Percentiles rank a stretch among this genome's conserved stretches.
Evolutionary conservation across 2,329 filamentous ascomycete genomes (phyloP).

Genomic region (Monosporascus sp.): DNA sequence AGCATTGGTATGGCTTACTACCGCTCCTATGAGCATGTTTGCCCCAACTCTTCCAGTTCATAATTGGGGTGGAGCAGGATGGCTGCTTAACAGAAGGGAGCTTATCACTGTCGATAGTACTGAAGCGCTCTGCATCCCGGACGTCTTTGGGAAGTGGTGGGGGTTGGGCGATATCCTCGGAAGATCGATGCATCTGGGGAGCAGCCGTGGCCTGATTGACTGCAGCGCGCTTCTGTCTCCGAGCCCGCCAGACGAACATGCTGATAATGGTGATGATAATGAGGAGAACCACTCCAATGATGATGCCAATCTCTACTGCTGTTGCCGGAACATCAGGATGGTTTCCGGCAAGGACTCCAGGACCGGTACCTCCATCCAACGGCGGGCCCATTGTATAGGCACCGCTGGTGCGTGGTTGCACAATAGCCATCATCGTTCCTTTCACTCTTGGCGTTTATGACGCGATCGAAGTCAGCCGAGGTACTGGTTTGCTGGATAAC

Average conservation of each 20-base stretch:
- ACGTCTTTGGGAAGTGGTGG: neutral
- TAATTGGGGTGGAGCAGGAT: neutral
- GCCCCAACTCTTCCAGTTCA: neutral
- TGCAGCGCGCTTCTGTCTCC: neutral
- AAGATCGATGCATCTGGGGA: neutral
- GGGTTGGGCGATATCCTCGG: neutral
- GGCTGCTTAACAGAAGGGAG: neutral
- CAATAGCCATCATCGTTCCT: neutral
- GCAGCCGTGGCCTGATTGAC: neutral
- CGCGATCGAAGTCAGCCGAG: neutral
- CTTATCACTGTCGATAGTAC: neutral
- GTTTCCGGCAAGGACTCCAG: constrained; percentile 1
- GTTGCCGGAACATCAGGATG: neutral
- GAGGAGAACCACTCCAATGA: constrained; percentile 1
- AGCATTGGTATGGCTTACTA: neutral
- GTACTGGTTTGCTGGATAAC: neutral
- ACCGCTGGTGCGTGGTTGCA: neutral
- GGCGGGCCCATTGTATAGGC: neutral
- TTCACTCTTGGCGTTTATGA: neutral
- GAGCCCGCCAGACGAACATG: constrained; percentile 2
- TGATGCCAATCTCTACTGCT: constrained; percentile 1
- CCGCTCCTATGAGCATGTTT: neutral
- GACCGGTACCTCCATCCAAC: neutral
- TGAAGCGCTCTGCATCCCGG: neutral
- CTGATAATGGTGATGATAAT: neutral